phyloP scores from a whole-genome alignment of 2,329 filamentous ascomycete genomes.

The Diaporthe vexans region DNA sequence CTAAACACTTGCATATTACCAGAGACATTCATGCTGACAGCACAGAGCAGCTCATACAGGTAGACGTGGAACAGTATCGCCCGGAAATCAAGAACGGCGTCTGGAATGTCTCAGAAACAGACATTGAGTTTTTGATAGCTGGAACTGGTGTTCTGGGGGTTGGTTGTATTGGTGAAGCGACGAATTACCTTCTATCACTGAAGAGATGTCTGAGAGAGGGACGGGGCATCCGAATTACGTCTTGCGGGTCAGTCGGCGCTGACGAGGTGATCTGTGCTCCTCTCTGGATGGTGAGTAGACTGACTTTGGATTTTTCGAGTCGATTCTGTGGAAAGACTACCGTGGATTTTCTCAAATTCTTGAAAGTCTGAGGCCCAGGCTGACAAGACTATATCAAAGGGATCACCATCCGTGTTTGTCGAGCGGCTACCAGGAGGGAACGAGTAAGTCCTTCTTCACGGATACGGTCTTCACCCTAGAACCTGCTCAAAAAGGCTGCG shows the following conservation, averaged over 20 bases:
- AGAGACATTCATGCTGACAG: background rate
- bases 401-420: constrained; percentile 7
- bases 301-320: background rate
- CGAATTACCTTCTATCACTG: background rate
- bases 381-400: background rate
- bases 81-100: background rate
- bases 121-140: constrained; percentile 8
- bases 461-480: too few relatives aligned
- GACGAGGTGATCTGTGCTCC: background rate
- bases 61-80: background rate
- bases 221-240: background rate
- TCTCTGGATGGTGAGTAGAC: background rate
- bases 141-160: constrained; percentile 15
- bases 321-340: background rate
- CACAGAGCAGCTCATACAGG: fast-evolving
- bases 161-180: constrained; percentile 13
- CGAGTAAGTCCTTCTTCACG: background rate
- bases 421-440: constrained; percentile 1
- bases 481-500: background rate
- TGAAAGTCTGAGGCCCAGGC: background rate
- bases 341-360: background rate
- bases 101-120: constrained; percentile 13
- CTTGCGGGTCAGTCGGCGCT: background rate
- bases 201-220: background rate
- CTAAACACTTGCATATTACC: background rate